Base-by-base conservation (phyloP, 768 basidiomycete genomes). In the Neoboletus magnificus region DNA sequence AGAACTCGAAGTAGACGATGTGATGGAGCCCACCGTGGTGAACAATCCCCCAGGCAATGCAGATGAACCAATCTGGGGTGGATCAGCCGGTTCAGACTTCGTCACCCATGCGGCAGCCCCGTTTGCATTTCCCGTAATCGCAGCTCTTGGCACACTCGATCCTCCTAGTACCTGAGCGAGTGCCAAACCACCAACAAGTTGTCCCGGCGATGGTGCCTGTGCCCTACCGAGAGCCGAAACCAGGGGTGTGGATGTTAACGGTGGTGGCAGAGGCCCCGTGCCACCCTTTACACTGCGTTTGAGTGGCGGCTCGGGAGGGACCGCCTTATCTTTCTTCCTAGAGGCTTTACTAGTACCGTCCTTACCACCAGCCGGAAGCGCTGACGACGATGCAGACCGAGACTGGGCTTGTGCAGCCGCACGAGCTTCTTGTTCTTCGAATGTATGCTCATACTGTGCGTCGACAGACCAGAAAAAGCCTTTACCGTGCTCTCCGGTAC, bases 381-480 rank as follows among this genome's bases (percentile, higher is more conserved):
- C 48, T 7, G 55, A 47, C 9, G 57, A 47, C 1, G 63, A 56
- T 30, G 69, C 61, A 40, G 74, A 72, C 20, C 56, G 63, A 27
- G 58, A 37, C 29, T 59, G 68, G 23, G 57, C 60, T 39, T 77
- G 70, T 60, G 62, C 71, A 73, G 62, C 73, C 55, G 63, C 64
- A 50, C 82, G 83, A 22, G 75, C 76, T 57, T 89, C 86, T 63
- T 87, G 87, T 58, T 88, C 87, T 66, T 86, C 84, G 42, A 91
- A 81, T 35, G 76, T 76, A 54, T 84, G 85, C 50, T 85, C 81
- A 66, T 79, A 79, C 52, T 83, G 80, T 42, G 87, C 85, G 64
- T 96, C 94, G 32, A 97, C 78, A 20, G 89, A 87, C 95, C 95
- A 98, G 60, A 93, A 92, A 61, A 87, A 93, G 2, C 94, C 95